These are phyloP conservation scores for Coemansia sp. DNA, from an alignment of 192 early-diverging fungal species.

Conservation along the genomic window DNA sequence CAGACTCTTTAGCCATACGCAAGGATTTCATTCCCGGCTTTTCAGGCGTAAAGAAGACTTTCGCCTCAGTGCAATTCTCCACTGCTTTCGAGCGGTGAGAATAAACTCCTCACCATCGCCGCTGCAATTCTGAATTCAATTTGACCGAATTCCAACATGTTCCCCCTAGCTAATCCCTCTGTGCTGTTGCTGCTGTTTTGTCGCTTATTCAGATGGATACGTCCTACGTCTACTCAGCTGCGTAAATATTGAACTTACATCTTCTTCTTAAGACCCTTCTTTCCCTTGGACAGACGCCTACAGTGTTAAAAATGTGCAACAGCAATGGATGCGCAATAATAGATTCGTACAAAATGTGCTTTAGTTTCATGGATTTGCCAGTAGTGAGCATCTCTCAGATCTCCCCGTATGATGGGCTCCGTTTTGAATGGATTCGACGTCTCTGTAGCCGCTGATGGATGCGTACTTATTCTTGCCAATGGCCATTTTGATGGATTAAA, in stretches of 20 bases:
- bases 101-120: no score
- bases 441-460: conserved; percentile 10
- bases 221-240: conserved; percentile 10
- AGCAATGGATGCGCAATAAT: neutral
- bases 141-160: neutral
- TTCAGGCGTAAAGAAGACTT: no score
- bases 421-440: conserved; percentile 22
- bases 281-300: conserved; percentile 97
- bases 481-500: conserved; percentile 52
- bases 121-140: conserved; percentile 8
- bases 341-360: conserved; percentile 14
- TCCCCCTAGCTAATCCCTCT: neutral
- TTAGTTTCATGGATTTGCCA: conserved; percentile 12
- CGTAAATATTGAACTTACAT: conserved; percentile 52
- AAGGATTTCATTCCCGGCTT: no score
- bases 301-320: conserved; percentile 4
- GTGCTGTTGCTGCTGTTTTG: neutral
- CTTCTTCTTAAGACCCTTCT: conserved; percentile 99
- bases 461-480: conserved; percentile 86
- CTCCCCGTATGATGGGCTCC: conserved; percentile 1
- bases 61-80: no score
- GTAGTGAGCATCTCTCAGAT: neutral
- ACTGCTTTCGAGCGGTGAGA: no score
- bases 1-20: no score
- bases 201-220: conserved; percentile 48